Evolutionary conservation across 805 yeast species (phyloP), one percentile per base, ranked within the genome.

Genomic region (Starmerella sirachaensis): DNA sequence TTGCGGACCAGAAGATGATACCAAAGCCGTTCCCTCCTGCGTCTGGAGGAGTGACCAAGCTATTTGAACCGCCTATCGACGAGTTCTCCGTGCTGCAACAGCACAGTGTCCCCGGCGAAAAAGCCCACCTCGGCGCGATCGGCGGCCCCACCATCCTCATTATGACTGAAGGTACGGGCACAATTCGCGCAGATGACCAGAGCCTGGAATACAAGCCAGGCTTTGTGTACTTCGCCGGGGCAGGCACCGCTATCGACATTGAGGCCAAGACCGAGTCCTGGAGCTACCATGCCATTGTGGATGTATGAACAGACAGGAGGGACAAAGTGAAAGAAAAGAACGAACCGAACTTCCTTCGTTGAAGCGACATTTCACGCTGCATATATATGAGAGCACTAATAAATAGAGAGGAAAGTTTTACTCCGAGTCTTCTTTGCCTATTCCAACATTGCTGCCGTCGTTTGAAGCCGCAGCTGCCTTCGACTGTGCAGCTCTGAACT

Each of bases 31-130:
- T 77, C 51, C 55, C 64, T 33, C 48, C 56, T 6, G 61, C 62
- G 8, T 26, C 41, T 2, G 68, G 67, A 16, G 64, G 62, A 29
- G 39, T 39, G 19, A 52, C 53, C 26, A 32, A 48, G 38, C 63
- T 86, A 49, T 91, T 77, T 62, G 80, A 91, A 58, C 99, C 99
- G 23, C 99, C 99, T 41, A 91, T 91, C 56, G 93, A 77, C 45
- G 99, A 91, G 66, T 91, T 91, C 55, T 70, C 94, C 5, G 96
- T 91, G n/a, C 68, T 91, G 54, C 85, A 82, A 62, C 78, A 88
- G 30, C 70, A 72, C 31, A 64, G 67, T 35, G 57, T 62, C 28
- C 55, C 66, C 9, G 70, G 68, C 30, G 65, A 73, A 49, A 58
- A 55, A 13, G 80, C 81, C 57, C 53, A 56, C 25, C 69, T 77